Conservation (phyloP, 805 yeast genomes). For the Candida sphagnicola region DNA sequence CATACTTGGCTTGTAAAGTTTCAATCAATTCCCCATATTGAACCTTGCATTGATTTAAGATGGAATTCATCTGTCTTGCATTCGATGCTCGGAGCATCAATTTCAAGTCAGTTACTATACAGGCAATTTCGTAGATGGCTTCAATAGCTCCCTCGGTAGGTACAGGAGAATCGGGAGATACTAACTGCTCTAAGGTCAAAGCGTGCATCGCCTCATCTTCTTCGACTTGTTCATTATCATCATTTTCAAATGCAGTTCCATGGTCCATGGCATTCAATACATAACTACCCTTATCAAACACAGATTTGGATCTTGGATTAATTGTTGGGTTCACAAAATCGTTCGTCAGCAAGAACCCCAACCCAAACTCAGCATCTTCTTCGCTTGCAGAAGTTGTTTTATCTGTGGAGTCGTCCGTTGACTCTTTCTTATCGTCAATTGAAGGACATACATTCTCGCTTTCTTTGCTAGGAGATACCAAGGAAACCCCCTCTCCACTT, state of each 20-base stretch:
- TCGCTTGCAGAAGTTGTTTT: constrained; percentile 22
- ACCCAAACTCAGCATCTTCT: constrained; percentile 22
- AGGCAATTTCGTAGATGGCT: constrained; percentile 57
- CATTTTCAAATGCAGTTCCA: constrained; percentile 11
- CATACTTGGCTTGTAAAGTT: constrained; percentile 14
- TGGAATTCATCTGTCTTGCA: constrained; percentile 46
- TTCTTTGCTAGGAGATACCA: too few species aligned
- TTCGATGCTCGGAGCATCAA: constrained; percentile 55
- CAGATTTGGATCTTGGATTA: constrained; percentile 33
- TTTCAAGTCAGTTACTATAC: constrained; percentile 60
- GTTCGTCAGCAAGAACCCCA: constrained; percentile 26
- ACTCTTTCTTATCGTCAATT: neutral
- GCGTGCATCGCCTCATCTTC: constrained; percentile 13
- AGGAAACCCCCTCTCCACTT: too few species aligned
- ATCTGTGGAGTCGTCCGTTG: constrained; percentile 18
- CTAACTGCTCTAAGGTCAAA: constrained; percentile 54
- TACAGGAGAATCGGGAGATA: constrained; percentile 51
- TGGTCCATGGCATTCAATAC: constrained; percentile 8
- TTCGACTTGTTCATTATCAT: constrained; percentile 14
- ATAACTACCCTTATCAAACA: constrained; percentile 27
- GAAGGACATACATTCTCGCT: neutral
- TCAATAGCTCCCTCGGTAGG: constrained; percentile 56
- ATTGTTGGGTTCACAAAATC: constrained; percentile 14
- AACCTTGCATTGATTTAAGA: constrained; percentile 26
- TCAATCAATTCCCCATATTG: constrained; percentile 24